Evolutionary conservation across 805 yeast genomes (phyloP).

Genomic region (Yarrowia divulgata): DNA sequence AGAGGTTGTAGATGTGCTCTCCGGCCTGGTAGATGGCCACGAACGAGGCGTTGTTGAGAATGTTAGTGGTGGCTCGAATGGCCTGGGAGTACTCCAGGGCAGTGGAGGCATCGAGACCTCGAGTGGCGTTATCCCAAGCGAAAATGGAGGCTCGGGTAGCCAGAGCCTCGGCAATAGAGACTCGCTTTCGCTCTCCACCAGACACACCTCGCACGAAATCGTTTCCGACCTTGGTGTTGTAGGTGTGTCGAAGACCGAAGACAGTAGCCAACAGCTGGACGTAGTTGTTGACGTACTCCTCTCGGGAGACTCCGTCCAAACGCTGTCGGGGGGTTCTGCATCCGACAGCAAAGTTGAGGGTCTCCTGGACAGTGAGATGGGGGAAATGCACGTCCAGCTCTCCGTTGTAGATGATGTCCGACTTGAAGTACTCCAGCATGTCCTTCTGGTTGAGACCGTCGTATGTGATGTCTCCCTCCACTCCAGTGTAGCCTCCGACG

Average conservation of each 20-base stretch:
- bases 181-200: slow-evolving; percentile 88
- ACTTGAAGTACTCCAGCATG: slow-evolving; percentile 64
- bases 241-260: slow-evolving; percentile 68
- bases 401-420: slow-evolving; percentile 56
- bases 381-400: slow-evolving; percentile 76
- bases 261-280: slow-evolving; percentile 60
- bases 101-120: slow-evolving; percentile 86
- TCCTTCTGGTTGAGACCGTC: slow-evolving; percentile 68
- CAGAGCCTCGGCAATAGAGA: slow-evolving; percentile 79
- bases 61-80: slow-evolving; percentile 65
- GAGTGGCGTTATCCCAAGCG: slow-evolving; percentile 83
- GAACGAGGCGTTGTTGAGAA: slow-evolving; percentile 62
- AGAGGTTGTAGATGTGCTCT: slow-evolving; percentile 67
- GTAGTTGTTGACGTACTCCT: slow-evolving; percentile 57
- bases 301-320: slow-evolving; percentile 56
- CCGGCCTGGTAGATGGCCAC: slow-evolving; percentile 77
- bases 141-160: slow-evolving; percentile 68
- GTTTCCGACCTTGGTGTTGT: slow-evolving; percentile 66
- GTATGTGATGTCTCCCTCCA: slow-evolving; percentile 64
- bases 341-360: slow-evolving; percentile 72
- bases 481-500: slow-evolving; percentile 56
- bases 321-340: slow-evolving; percentile 69
- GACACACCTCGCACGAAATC: slow-evolving; percentile 75
- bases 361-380: slow-evolving; percentile 74
- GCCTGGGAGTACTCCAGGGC: slow-evolving; percentile 78